Conservation (phyloP, 495 filamentous ascomycete genomes). For the Tuber microsphaerosporum region DNA sequence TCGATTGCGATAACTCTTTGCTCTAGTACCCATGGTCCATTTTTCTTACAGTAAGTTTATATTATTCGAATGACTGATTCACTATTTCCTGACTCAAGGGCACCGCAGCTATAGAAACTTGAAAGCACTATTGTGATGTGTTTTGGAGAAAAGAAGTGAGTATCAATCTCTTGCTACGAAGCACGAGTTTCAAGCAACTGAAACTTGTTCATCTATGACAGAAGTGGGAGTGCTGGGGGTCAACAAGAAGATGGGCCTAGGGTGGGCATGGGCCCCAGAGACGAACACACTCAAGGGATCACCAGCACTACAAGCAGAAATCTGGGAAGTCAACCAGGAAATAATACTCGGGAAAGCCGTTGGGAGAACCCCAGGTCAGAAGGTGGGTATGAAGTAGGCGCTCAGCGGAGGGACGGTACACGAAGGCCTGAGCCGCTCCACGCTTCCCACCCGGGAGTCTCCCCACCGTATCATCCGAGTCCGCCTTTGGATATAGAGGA, state of each 20-base stretch:
- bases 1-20: not conserved
- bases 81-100: not conserved
- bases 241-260: too few species aligned
- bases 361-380: too few species aligned
- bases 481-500: too few species aligned
- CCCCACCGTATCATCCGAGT: too few species aligned
- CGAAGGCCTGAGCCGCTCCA: too few species aligned
- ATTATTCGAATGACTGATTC: not conserved
- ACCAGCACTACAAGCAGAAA: not conserved
- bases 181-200: not conserved
- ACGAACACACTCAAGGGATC: too few species aligned
- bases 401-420: too few species aligned
- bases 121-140: not conserved
- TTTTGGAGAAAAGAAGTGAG: not conserved
- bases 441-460: too few species aligned
- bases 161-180: not conserved
- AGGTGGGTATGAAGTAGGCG: too few species aligned
- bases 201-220: not conserved
- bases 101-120: not conserved
- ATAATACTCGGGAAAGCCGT: too few species aligned
- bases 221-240: not conserved
- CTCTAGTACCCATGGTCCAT: not conserved
- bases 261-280: too few species aligned
- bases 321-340: too few species aligned
- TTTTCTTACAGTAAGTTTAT: not conserved